Evolutionary conservation across 345 rosid species (phyloP).

Genomic region (Dovyalis caffra): DNA sequence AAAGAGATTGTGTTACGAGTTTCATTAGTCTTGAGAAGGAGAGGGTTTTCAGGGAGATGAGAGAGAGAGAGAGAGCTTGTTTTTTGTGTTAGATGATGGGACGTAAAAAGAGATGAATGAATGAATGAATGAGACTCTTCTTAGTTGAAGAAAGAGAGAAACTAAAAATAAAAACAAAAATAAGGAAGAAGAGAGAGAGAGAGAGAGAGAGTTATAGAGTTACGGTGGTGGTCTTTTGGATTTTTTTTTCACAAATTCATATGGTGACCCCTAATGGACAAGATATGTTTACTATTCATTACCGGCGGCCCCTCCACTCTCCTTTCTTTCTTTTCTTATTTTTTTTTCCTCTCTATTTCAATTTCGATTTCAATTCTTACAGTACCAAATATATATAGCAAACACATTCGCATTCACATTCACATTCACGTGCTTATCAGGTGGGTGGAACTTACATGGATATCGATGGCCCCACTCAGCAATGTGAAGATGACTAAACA

Average conservation of each 20-base stretch:
- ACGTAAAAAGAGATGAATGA: constrained; percentile 19
- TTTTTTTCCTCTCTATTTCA: too few species aligned
- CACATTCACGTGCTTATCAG: constrained; percentile 1
- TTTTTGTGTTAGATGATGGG: constrained; percentile 11
- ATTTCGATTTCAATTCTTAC: not conserved
- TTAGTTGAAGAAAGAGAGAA: not conserved
- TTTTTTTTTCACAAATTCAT: constrained; percentile 6
- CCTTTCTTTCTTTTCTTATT: not conserved
- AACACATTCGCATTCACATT: too few species aligned
- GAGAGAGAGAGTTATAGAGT: not conserved
- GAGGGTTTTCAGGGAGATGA: not conserved
- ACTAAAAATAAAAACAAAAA: not conserved
- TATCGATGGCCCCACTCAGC: not conserved
- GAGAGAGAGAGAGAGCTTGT: not conserved
- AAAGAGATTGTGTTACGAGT: not conserved
- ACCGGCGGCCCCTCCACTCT: constrained; percentile 34
- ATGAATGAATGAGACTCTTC: constrained; percentile 4
- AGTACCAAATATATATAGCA: not conserved
- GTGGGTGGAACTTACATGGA: not conserved
- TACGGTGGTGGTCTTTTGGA: not conserved
- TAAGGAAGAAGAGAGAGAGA: too few species aligned
- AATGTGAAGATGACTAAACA: not conserved
- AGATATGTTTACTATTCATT: constrained; percentile 20
- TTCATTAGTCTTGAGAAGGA: constrained; percentile 18
- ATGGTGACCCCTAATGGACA: constrained; percentile 21